These are phyloP conservation scores for Ceratonia siliqua DNA, from an alignment of 306 rosid species.

Conservation along the genomic window DNA sequence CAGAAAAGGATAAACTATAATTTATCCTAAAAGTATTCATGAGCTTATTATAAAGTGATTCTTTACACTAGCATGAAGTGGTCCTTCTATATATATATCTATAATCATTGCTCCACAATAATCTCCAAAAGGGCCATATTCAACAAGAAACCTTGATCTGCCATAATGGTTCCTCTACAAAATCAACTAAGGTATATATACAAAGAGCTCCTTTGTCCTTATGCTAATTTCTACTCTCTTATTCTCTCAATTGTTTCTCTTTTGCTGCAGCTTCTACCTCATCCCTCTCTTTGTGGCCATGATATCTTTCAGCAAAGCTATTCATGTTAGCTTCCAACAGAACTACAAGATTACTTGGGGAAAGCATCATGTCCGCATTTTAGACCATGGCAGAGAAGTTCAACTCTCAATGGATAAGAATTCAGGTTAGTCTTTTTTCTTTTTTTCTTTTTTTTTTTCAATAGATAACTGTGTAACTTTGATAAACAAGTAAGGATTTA, in stretches of 20 bases:
- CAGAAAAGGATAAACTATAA: too few relatives aligned
- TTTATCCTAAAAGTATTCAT: too few relatives aligned
- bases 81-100: too few relatives aligned
- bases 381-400: slow-evolving; percentile 32
- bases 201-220: background rate
- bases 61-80: too few relatives aligned
- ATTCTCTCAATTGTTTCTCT: background rate
- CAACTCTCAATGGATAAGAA: slow-evolving; percentile 37
- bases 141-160: slow-evolving; percentile 1
- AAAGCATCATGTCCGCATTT: slow-evolving; percentile 11
- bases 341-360: slow-evolving; percentile 43
- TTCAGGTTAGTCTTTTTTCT: slow-evolving; percentile 21
- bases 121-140: background rate
- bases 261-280: slow-evolving; percentile 24
- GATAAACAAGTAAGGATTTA: too few relatives aligned
- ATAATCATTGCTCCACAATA: slow-evolving; percentile 4
- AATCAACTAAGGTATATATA: slow-evolving; percentile 26
- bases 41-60: too few relatives aligned
- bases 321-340: slow-evolving; percentile 33
- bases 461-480: too few relatives aligned
- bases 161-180: slow-evolving; percentile 24
- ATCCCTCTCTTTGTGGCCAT: slow-evolving; percentile 8
- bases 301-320: background rate
- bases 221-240: background rate
- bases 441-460: too few relatives aligned